These are phyloP conservation scores for Piper betle DNA, from an alignment of 164 flowering plant genomes.

Conservation along the genomic window DNA sequence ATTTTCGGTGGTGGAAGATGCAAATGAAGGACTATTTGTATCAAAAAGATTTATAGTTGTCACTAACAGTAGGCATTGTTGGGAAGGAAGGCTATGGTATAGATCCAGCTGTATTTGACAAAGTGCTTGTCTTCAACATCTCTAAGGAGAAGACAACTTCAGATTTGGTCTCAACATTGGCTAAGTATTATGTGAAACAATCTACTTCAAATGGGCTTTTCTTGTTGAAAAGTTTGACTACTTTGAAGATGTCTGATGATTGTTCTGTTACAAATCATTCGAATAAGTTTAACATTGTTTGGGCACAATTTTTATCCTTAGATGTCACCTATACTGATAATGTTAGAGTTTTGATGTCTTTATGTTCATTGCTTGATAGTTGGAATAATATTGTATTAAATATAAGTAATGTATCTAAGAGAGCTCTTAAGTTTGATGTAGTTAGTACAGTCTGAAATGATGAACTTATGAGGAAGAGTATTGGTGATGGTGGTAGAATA, in stretches of 20 bases:
- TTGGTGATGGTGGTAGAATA: no score
- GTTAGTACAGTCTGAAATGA: no score
- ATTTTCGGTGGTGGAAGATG: neutral
- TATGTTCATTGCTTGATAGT: no score
- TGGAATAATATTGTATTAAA: no score
- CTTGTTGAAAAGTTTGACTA: neutral
- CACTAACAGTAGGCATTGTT: neutral
- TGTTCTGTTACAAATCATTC: neutral
- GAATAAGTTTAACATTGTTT: neutral
- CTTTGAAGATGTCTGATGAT: neutral
- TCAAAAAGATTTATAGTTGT: neutral
- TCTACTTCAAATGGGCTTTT: neutral
- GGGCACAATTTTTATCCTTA: neutral
- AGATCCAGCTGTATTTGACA: neutral
- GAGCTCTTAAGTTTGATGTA: no score
- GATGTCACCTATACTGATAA: neutral
- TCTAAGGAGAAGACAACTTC: neutral
- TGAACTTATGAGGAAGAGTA: no score
- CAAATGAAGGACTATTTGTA: neutral
- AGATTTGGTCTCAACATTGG: neutral
- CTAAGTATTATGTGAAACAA: neutral
- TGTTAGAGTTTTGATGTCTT: no score
- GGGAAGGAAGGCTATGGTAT: neutral
- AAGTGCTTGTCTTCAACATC: neutral
- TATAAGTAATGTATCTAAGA: no score